A percentile compares a stretch with the other conserved stretches of the same genome.
Evolutionary conservation across 2,329 filamentous ascomycete species (phyloP).

Genomic region (Aspergillus viridinutans): DNA sequence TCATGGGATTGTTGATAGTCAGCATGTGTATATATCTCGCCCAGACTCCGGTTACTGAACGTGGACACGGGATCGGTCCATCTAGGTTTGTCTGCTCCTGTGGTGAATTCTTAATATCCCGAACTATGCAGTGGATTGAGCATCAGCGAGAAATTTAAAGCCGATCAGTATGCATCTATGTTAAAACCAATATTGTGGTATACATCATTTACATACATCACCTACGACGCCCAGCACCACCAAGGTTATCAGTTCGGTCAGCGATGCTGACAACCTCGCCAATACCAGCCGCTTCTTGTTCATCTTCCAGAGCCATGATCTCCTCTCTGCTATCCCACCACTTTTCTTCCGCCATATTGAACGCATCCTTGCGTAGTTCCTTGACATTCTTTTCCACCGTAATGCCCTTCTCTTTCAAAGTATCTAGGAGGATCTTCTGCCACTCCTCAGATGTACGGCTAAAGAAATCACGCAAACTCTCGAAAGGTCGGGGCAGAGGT

Average conservation of each 20-base stretch:
- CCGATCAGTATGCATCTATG: background rate
- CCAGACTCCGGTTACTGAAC: background rate
- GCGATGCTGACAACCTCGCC: slow-evolving; percentile 87
- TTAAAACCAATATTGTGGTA: background rate
- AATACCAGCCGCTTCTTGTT: slow-evolving; percentile 92
- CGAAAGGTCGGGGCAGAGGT: slow-evolving; percentile 77
- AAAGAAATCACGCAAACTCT: slow-evolving; percentile 89
- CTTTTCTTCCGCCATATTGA: slow-evolving; percentile 87
- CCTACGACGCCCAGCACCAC: slow-evolving; percentile 44
- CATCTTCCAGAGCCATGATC: slow-evolving; percentile 84
- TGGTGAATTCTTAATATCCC: background rate
- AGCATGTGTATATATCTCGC: background rate
- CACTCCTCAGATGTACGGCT: slow-evolving; percentile 79
- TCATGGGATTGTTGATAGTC: background rate
- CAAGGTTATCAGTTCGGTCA: slow-evolving; percentile 59
- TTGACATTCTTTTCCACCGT: slow-evolving; percentile 63
- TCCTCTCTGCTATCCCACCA: slow-evolving; percentile 99
- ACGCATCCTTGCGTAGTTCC: slow-evolving; percentile 87
- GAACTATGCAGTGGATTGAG: background rate
- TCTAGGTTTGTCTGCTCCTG: background rate
- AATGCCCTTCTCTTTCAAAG: slow-evolving; percentile 63
- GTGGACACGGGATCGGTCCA: background rate
- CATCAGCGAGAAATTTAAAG: background rate
- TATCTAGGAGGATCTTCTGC: slow-evolving; percentile 81
- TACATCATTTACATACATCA: slow-evolving; percentile 14